Conservation (phyloP, 2,329 filamentous ascomycete genomes). For the Stagonosporopsis tanaceti region DNA sequence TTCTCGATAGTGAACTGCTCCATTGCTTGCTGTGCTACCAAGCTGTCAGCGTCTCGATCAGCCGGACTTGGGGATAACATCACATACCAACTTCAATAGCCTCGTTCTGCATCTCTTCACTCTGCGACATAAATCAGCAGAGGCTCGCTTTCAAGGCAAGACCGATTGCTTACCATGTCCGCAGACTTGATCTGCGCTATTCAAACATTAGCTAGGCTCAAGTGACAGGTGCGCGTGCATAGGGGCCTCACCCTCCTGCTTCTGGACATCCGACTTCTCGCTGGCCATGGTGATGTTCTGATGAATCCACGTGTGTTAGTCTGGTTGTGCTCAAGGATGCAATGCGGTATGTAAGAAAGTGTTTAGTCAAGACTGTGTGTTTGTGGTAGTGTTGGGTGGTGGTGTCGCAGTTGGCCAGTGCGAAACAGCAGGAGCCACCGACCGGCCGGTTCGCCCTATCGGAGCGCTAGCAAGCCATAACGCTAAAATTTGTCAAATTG, state of each 20-base stretch:
- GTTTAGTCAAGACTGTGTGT: slow-evolving; percentile 6
- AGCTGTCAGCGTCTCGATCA: slow-evolving; percentile 32
- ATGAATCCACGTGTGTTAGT: background rate
- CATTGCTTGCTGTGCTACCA: slow-evolving; percentile 73
- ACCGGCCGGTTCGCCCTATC: slow-evolving; percentile 12
- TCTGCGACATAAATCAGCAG: slow-evolving; percentile 63
- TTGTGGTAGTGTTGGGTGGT: slow-evolving; percentile 25
- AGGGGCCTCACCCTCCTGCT: slow-evolving; percentile 58
- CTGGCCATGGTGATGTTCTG: slow-evolving; percentile 45
- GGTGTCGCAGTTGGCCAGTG: slow-evolving; percentile 15
- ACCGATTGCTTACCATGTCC: slow-evolving; percentile 80
- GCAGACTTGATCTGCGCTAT: slow-evolving; percentile 96
- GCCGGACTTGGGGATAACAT: slow-evolving; percentile 11
- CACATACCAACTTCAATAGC: slow-evolving; percentile 90
- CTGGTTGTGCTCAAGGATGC: background rate
- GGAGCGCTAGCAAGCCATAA: slow-evolving; percentile 16
- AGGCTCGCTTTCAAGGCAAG: background rate
- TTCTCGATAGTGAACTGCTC: slow-evolving; percentile 76
- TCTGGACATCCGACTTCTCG: slow-evolving; percentile 71
- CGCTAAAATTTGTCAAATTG: slow-evolving; percentile 21
- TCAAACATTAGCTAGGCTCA: slow-evolving; percentile 37
- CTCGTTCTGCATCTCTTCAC: slow-evolving; percentile 96
- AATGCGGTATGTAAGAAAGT: slow-evolving; percentile 11
- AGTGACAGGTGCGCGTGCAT: slow-evolving; percentile 12
- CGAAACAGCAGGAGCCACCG: slow-evolving; percentile 19